phyloP scores from a whole-genome alignment of 2,329 filamentous ascomycete species.

The Beauveria bassiana region DNA sequence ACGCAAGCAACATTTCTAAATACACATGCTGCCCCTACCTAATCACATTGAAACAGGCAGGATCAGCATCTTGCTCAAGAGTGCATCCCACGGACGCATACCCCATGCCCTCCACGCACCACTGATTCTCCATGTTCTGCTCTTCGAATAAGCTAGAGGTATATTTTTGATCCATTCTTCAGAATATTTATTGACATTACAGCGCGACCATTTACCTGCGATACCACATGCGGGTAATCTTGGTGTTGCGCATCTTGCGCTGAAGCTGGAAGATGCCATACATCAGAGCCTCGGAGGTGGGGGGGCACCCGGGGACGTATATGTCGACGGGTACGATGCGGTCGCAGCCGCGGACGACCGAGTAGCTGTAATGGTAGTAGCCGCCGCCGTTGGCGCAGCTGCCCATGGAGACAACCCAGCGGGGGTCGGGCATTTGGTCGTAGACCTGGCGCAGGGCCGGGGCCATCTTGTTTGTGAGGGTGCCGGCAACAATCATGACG shows the following conservation, averaged over 20 bases:
- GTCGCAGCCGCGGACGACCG: conserved; percentile 67
- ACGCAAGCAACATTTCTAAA: background rate
- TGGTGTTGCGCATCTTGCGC: conserved; percentile 62
- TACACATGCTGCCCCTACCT: background rate
- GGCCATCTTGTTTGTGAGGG: conserved; percentile 94
- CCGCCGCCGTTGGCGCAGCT: conserved; percentile 79
- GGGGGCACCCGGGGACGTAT: conserved; percentile 69
- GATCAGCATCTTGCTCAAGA: background rate
- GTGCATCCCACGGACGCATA: background rate
- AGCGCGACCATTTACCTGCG: conserved; percentile 34
- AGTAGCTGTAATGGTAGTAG: conserved; percentile 84
- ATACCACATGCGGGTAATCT: conserved; percentile 51
- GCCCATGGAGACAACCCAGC: conserved; percentile 80
- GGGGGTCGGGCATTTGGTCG: conserved; percentile 89
- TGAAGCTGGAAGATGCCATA: conserved; percentile 68
- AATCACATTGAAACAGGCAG: background rate
- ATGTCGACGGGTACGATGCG: conserved; percentile 72
- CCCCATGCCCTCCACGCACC: background rate
- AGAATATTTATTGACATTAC: background rate
- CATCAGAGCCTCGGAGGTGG: conserved; percentile 54
- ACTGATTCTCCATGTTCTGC: background rate
- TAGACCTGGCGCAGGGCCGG: conserved; percentile 85
- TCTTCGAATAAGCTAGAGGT: background rate
- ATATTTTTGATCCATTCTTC: background rate
- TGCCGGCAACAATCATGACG: conserved; percentile 90